These are phyloP conservation scores for Monosporozyma solicola DNA, from an alignment of 805 yeast species.

Conservation along the genomic window DNA sequence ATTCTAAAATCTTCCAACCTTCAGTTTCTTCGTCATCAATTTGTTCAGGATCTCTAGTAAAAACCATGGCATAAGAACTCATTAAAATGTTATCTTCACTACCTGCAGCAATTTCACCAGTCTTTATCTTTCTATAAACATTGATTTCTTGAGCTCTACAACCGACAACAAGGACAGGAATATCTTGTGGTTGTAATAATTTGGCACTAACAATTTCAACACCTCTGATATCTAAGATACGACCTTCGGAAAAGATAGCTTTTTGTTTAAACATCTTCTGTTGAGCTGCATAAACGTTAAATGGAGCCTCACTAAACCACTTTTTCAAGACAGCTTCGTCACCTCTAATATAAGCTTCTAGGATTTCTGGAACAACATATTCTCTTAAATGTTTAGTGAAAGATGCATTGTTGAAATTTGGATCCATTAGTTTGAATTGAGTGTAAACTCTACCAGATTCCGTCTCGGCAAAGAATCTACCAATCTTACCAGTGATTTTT, in stretches of 20 bases:
- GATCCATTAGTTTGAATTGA: constrained; percentile 82
- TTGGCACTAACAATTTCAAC: constrained; percentile 87
- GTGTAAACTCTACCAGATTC: constrained; percentile 90
- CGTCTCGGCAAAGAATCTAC: constrained; percentile 90
- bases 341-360: constrained; percentile 91
- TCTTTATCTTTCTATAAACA: constrained; percentile 76
- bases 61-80: constrained; percentile 93
- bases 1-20: constrained; percentile 95
- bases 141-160: constrained; percentile 96
- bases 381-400: constrained; percentile 81
- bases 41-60: constrained; percentile 88
- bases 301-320: constrained; percentile 97
- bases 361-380: constrained; percentile 86
- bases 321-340: constrained; percentile 72
- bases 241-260: constrained; percentile 84
- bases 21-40: constrained; percentile 84
- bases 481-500: constrained; percentile 68
- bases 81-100: constrained; percentile 85
- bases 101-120: constrained; percentile 94
- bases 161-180: constrained; percentile 86
- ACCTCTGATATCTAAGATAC: constrained; percentile 87
- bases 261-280: constrained; percentile 89
- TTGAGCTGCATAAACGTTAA: constrained; percentile 85
- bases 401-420: constrained; percentile 68
- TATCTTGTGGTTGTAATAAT: constrained; percentile 79